phyloP scores from a whole-genome alignment of 2,329 filamentous ascomycete species.

The Exutisphaerella laricina region DNA sequence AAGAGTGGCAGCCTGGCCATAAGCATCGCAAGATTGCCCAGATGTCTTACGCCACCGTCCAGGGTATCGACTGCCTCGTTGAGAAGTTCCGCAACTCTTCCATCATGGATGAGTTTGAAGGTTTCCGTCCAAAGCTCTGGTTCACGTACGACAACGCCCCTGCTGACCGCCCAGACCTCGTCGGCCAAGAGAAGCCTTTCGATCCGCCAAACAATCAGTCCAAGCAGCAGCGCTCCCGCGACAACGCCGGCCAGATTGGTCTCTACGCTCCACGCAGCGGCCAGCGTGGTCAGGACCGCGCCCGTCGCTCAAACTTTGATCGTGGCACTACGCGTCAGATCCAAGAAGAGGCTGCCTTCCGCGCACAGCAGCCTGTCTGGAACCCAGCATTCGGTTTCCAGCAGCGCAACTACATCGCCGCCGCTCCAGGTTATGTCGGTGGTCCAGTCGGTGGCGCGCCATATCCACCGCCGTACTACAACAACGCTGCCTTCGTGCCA shows the following conservation, averaged over 20 bases:
- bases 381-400: conserved; percentile 2
- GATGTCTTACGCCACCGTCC: conserved; percentile 94
- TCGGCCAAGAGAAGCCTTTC: conserved; percentile 69
- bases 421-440: conserved; percentile 7
- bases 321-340: conserved; percentile 58
- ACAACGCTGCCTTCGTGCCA: background rate
- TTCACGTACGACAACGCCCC: conserved; percentile 40
- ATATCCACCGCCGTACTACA: background rate
- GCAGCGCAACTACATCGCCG: conserved; percentile 6
- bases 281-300: conserved; percentile 63
- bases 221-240: conserved; percentile 80
- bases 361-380: conserved; percentile 2
- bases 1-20: conserved; percentile 60
- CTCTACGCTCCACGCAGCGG: conserved; percentile 75
- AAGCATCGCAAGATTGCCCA: conserved; percentile 68
- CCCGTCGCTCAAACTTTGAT: conserved; percentile 72
- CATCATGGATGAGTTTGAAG: conserved; percentile 80
- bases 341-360: conserved; percentile 26
- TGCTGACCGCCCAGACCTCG: conserved; percentile 37
- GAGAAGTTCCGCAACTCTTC: conserved; percentile 97
- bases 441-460: background rate
- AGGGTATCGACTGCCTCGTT: conserved; percentile 83
- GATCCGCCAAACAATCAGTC: conserved; percentile 75
- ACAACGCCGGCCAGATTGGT: conserved; percentile 82
- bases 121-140: conserved; percentile 80